phyloP scores from a whole-genome alignment of 2,329 filamentous ascomycete genomes.

The Zopfia rhizophila region DNA sequence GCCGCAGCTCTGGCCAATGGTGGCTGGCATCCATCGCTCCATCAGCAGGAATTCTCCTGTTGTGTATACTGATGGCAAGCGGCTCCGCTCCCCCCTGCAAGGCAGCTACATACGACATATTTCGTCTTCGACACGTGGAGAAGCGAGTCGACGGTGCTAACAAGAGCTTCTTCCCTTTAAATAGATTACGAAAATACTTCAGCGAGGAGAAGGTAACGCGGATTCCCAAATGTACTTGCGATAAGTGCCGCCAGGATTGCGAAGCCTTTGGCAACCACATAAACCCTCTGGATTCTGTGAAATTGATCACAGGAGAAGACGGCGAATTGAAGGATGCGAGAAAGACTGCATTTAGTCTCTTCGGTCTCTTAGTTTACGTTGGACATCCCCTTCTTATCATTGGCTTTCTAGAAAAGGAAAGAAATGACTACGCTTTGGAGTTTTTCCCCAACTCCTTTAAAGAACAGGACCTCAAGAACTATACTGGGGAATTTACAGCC shows the following conservation, averaged over 20 bases:
- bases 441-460: neutral
- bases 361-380: slow-evolving; percentile 12
- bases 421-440: slow-evolving; percentile 11
- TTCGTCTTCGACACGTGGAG: slow-evolving; percentile 1
- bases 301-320: slow-evolving; percentile 3
- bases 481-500: slow-evolving; percentile 1
- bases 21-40: too few relatives aligned
- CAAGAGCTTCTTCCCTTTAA: slow-evolving; percentile 9
- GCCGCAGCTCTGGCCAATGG: too few relatives aligned
- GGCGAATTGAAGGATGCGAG: neutral
- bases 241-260: slow-evolving; percentile 1
- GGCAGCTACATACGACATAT: slow-evolving; percentile 7
- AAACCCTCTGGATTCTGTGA: neutral
- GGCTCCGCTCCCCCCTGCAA: too few relatives aligned
- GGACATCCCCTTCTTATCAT: slow-evolving; percentile 15
- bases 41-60: too few relatives aligned
- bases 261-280: slow-evolving; percentile 1
- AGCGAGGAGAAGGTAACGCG: slow-evolving; percentile 1
- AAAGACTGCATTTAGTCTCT: slow-evolving; percentile 6
- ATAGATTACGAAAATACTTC: slow-evolving; percentile 8
- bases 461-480: slow-evolving; percentile 4
- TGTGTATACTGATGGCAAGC: too few relatives aligned
- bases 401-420: slow-evolving; percentile 8
- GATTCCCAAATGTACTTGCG: slow-evolving; percentile 12
- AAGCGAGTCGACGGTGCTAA: neutral